These are phyloP conservation scores for Talaromyces sp. DNA, from an alignment of 2,329 filamentous ascomycete species.

Conservation along the genomic window DNA sequence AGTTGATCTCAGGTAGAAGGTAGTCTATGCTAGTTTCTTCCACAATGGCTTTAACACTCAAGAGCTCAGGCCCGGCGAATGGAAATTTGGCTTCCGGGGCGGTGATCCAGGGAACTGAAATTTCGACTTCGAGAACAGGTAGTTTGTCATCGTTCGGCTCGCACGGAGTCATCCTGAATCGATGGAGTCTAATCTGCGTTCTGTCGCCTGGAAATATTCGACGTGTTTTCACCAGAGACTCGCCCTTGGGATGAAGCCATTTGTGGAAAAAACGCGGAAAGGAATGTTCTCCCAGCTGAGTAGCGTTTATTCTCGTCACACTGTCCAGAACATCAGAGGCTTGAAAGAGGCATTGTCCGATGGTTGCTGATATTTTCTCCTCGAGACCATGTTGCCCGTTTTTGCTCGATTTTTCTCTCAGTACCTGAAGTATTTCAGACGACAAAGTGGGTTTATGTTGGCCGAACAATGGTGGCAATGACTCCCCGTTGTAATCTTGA, in stretches of 20 bases:
- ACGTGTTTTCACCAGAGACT: slow-evolving; percentile 31
- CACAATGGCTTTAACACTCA: slow-evolving; percentile 29
- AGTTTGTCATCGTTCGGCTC: slow-evolving; percentile 22
- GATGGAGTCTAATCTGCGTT: slow-evolving; percentile 23
- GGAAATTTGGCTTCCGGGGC: background rate
- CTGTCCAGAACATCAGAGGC: slow-evolving; percentile 17
- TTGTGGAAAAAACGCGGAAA: slow-evolving; percentile 32
- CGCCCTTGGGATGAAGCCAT: slow-evolving; percentile 31
- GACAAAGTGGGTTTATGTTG: slow-evolving; percentile 30
- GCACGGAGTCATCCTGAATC: slow-evolving; percentile 35
- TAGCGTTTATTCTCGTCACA: slow-evolving; percentile 25
- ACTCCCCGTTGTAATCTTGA: slow-evolving; percentile 18
- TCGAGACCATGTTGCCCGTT: slow-evolving; percentile 19
- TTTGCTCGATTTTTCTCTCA: slow-evolving; percentile 20
- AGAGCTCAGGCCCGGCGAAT: slow-evolving; percentile 22
- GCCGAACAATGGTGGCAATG: slow-evolving; percentile 28
- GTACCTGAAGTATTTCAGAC: slow-evolving; percentile 30
- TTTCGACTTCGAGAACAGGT: slow-evolving; percentile 35
- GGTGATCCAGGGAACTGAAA: slow-evolving; percentile 2
- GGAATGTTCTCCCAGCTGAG: slow-evolving; percentile 30
- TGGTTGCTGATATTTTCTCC: slow-evolving; percentile 36
- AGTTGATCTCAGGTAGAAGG: slow-evolving; percentile 36
- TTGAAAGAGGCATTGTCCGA: slow-evolving; percentile 40
- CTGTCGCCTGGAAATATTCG: slow-evolving; percentile 18
- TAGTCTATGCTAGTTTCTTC: slow-evolving; percentile 35